Conservation (phyloP, 768 basidiomycete species). For the Rubroboletus pulcherrimus region DNA sequence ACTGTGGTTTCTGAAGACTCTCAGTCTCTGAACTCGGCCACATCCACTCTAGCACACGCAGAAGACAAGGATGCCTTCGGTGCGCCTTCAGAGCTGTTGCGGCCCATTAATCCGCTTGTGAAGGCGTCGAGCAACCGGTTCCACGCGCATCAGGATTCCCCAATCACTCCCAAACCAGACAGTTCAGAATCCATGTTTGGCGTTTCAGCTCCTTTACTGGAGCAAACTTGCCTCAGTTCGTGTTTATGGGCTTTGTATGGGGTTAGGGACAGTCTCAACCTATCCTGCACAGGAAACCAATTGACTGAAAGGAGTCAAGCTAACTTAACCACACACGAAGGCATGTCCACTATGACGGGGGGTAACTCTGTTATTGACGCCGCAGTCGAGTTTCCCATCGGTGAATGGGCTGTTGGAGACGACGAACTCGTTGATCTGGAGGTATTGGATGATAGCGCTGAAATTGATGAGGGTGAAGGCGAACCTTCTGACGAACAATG, state of each 20-base stretch:
- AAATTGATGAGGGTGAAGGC: constrained; percentile 26
- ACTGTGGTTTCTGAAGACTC: background rate
- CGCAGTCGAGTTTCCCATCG: constrained; percentile 28
- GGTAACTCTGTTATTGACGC: background rate
- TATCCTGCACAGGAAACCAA: constrained; percentile 1
- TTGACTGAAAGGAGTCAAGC: background rate
- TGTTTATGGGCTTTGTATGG: background rate
- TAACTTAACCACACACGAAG: background rate
- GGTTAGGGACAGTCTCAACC: background rate
- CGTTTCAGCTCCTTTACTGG: constrained; percentile 15
- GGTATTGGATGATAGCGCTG: constrained; percentile 19
- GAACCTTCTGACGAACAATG: background rate
- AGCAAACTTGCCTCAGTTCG: constrained; percentile 7
- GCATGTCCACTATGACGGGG: background rate
- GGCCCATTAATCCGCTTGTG: background rate
- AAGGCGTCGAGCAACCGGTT: background rate
- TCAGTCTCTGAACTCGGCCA: background rate
- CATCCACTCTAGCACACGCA: background rate
- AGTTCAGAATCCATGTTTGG: constrained; percentile 16
- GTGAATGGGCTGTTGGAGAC: constrained; percentile 71
- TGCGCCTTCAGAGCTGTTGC: constrained; percentile 26
- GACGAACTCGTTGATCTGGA: constrained; percentile 52
- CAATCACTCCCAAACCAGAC: background rate
- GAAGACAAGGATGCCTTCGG: constrained; percentile 18
- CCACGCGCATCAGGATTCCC: background rate